Evolutionary conservation across 108 stramenopile species (phyloP), one percentile per base, ranked within the genome.

Genomic region (Nitzschia putrida): DNA sequence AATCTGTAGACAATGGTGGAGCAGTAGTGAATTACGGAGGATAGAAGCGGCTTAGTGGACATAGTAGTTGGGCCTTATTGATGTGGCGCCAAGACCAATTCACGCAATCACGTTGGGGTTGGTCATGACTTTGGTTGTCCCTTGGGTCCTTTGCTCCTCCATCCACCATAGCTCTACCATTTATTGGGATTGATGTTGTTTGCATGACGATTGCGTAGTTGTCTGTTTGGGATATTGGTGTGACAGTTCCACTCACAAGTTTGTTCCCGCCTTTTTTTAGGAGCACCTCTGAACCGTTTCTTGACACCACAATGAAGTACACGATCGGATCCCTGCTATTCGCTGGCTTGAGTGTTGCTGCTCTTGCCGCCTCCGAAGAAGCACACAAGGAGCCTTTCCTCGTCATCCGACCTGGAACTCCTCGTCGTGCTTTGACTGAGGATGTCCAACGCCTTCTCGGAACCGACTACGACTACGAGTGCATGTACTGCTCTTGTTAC

Each of bases 401-500:
- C 23, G 61, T 63, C 21, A 63, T 63, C 22, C 61, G 22, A 1
- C 43, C 61, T 44, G 61, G 61, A 47, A 63, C 42, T 12, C 12
- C 23, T 23, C 42, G 44, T 22, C 61, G 61, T 0, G 20, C 9
- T 13, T 47, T 63, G 42, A n/a, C n/a, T 0, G 61, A 63, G 61
- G 61, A 63, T 18, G 40, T 63, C n/a, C 61, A 63, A 47, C 42
- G 61, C 10, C 44, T 45, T n/a, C 44, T 63, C 11, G 37, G 40
- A 12, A 43, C 43, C 3, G 58, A 59, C 38, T 18, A 16, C 47
- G 44, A 63, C 44, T 44, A 47, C 44, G 61, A 63, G n/a, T 44
- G 44, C 44, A 63, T 63, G 61, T 22, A 63, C 44, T 63, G 61
- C 44, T 24, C 22, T n/a, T 63, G 61, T 47, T 45, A 44, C 22